A percentile compares a stretch with the other conserved stretches of the same genome.
These are phyloP conservation scores for Saturnispora quitensis DNA, from an alignment of 805 yeast genomes.

Conservation along the genomic window DNA sequence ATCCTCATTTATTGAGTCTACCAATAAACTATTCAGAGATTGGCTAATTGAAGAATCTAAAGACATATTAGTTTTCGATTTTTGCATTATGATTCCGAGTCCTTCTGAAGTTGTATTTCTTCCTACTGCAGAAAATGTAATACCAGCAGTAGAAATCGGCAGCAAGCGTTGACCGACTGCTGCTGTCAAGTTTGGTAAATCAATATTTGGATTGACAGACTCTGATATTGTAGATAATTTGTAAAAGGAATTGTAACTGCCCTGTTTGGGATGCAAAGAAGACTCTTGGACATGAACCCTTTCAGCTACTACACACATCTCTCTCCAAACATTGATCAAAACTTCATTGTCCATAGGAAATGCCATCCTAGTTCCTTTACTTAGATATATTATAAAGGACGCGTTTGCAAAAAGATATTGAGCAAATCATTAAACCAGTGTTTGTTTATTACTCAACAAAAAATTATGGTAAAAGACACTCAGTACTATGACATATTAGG, in stretches of 20 bases:
- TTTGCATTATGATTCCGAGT: neutral
- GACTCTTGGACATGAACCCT: neutral
- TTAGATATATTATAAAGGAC: neutral
- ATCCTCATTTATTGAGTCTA: neutral
- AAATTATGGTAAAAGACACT: slow-evolving; percentile 67
- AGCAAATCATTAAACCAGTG: neutral
- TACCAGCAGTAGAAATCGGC: neutral
- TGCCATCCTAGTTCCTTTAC: slow-evolving; percentile 9
- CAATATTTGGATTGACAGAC: neutral
- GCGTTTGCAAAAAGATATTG: neutral
- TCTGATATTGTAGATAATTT: neutral
- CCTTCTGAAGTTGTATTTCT: neutral
- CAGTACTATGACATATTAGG: slow-evolving; percentile 62
- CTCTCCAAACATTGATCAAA: slow-evolving; percentile 12
- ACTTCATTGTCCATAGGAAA: slow-evolving; percentile 13
- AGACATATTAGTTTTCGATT: neutral
- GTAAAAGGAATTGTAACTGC: neutral
- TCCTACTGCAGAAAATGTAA: neutral
- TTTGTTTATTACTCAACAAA: neutral
- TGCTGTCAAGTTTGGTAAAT: neutral
- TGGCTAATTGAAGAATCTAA: neutral
- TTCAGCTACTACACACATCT: neutral
- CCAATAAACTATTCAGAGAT: neutral
- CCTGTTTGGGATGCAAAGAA: neutral
- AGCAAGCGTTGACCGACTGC: neutral